These are phyloP conservation scores for Brassica rapa DNA, from an alignment of 345 rosid genomes.

Conservation along the genomic window DNA sequence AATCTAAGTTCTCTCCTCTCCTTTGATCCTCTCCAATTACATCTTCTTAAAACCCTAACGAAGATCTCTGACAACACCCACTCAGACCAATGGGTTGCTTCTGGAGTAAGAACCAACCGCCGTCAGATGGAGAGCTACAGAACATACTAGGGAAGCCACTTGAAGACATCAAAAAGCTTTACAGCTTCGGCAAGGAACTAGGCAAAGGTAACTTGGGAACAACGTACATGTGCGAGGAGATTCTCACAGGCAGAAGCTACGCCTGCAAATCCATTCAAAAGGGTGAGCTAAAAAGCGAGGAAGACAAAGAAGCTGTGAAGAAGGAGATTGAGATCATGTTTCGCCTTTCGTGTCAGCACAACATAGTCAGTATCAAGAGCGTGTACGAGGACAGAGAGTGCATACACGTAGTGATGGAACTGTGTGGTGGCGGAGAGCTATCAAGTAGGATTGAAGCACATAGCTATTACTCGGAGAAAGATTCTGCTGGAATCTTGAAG, in stretches of 20 bases:
- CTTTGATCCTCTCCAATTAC: background rate
- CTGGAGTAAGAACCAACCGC: background rate
- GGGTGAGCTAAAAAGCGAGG: background rate
- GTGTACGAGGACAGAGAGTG: background rate
- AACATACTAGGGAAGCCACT: conserved; percentile 58
- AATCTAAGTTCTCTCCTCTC: background rate
- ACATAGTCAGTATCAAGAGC: background rate
- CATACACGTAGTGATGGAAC: background rate
- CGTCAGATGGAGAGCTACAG: conserved; percentile 1
- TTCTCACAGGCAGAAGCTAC: background rate
- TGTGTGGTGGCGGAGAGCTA: background rate
- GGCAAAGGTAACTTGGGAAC: conserved; percentile 49
- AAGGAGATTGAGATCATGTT: background rate
- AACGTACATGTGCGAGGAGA: background rate
- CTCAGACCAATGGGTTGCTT: conserved; percentile 4
- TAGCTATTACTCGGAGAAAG: background rate
- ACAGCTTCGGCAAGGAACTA: conserved; percentile 54
- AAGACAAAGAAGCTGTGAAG: background rate
- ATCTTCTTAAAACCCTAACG: background rate
- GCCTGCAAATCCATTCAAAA: background rate
- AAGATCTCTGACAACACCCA: background rate
- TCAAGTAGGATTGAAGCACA: background rate
- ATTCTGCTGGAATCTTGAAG: conserved; percentile 41
- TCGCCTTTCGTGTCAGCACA: background rate
- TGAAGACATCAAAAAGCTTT: conserved; percentile 55